These are phyloP conservation scores for Ophiocordyceps camponoti-rufipedis DNA, from an alignment of 2,329 filamentous ascomycete species.

Conservation along the genomic window DNA sequence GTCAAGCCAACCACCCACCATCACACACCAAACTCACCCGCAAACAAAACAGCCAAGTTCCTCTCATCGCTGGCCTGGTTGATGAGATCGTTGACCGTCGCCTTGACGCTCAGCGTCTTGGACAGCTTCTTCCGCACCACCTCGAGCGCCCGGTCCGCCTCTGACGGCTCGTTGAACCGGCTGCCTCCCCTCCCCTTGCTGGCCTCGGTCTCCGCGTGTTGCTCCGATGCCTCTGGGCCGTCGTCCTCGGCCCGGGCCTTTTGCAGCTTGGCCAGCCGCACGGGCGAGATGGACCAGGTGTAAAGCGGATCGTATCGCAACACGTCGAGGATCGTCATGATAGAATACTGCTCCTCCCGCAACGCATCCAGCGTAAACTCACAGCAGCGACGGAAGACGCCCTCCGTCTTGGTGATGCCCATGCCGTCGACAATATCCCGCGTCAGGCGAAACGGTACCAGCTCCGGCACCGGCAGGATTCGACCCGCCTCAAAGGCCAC, in stretches of 20 bases:
- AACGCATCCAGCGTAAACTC: slow-evolving; percentile 93
- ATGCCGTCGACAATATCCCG: slow-evolving; percentile 93
- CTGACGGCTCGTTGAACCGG: slow-evolving; percentile 38
- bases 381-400: slow-evolving; percentile 92
- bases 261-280: slow-evolving; percentile 45
- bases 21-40: too few relatives aligned
- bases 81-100: slow-evolving; percentile 92
- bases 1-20: too few relatives aligned
- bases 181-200: slow-evolving; percentile 16
- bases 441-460: slow-evolving; percentile 88
- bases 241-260: slow-evolving; percentile 37
- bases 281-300: slow-evolving; percentile 75
- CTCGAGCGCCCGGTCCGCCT: slow-evolving; percentile 80
- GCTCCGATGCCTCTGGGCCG: slow-evolving; percentile 16
- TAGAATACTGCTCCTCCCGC: slow-evolving; percentile 86
- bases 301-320: slow-evolving; percentile 95
- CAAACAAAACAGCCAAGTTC: slow-evolving; percentile 82
- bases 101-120: slow-evolving; percentile 83
- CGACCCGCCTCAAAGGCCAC: slow-evolving; percentile 95
- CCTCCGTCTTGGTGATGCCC: slow-evolving; percentile 88
- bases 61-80: slow-evolving; percentile 87
- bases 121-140: slow-evolving; percentile 92
- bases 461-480: slow-evolving; percentile 84
- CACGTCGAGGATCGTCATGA: slow-evolving; percentile 97
- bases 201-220: slow-evolving; percentile 18